Percentiles rank a stretch among this genome's conserved stretches.
These are phyloP conservation scores for Torrubiellomyces zombiae DNA, from an alignment of 2,329 filamentous ascomycete species.

Conservation along the genomic window DNA sequence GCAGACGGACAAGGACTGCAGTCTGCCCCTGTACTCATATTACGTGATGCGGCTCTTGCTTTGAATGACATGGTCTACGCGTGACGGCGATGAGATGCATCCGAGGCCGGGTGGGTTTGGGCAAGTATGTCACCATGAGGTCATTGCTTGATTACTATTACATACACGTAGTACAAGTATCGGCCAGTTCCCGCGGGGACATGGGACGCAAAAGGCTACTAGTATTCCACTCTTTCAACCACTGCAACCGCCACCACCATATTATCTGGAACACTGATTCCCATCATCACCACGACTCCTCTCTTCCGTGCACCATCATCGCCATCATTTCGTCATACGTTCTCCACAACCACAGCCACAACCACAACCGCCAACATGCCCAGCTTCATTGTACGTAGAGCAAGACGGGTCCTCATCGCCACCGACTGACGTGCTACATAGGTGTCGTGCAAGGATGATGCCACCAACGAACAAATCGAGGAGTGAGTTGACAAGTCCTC, in stretches of 20 bases:
- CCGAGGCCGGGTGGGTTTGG: too few relatives aligned
- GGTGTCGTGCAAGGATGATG: conserved; percentile 66
- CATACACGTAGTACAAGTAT: too few relatives aligned
- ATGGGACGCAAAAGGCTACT: background rate
- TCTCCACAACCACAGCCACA: conserved; percentile 3
- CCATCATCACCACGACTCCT: conserved; percentile 3
- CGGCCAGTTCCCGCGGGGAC: background rate
- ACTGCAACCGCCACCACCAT: too few relatives aligned
- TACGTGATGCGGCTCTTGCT: too few relatives aligned
- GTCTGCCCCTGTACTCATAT: too few relatives aligned
- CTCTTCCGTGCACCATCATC: conserved; percentile 4
- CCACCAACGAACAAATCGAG: conserved; percentile 48
- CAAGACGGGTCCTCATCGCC: background rate
- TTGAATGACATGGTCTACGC: too few relatives aligned
- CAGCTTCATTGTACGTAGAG: conserved; percentile 32
- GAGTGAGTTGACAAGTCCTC: conserved; percentile 33
- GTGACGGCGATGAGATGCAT: too few relatives aligned
- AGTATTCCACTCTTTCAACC: too few relatives aligned
- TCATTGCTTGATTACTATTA: too few relatives aligned
- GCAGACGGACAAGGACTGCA: too few relatives aligned
- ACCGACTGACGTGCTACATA: conserved; percentile 16
- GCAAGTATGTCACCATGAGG: background rate
- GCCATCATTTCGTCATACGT: conserved; percentile 4
- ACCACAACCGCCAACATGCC: conserved; percentile 26
- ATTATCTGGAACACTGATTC: background rate